Evolutionary conservation across 148 eudicot genomes (phyloP).

Genomic region (Spergularia marina): DNA sequence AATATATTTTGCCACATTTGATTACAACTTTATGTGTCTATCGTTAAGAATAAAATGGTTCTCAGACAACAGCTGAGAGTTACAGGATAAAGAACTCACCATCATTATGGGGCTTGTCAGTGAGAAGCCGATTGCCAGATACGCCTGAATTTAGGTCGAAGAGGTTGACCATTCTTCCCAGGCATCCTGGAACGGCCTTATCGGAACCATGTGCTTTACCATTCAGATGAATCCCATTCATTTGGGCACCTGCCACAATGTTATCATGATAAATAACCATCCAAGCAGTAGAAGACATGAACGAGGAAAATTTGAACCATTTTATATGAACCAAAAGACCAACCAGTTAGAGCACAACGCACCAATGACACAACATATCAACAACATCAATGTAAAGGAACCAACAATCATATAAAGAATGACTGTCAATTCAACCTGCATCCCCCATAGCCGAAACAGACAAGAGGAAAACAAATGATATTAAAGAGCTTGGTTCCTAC

Average conservation of each 20-base stretch:
- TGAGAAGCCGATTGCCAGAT: conserved; percentile 63
- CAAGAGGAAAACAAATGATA: background rate
- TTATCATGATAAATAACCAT: background rate
- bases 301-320: too few relatives aligned
- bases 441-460: background rate
- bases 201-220: conserved; percentile 40
- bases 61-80: background rate
- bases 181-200: conserved; percentile 64
- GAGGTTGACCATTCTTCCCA: conserved; percentile 86
- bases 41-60: background rate
- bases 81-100: conserved; percentile 41
- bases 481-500: background rate
- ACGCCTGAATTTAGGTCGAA: conserved; percentile 62
- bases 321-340: background rate
- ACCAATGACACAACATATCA: too few relatives aligned
- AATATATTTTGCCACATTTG: background rate
- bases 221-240: conserved; percentile 54
- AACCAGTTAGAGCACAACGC: background rate
- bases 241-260: conserved; percentile 46
- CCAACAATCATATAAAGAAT: background rate
- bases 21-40: background rate
- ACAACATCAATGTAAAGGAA: background rate
- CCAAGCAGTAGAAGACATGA: background rate
- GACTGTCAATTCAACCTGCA: conserved; percentile 1
- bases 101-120: conserved; percentile 75